A percentile compares a stretch with the other conserved stretches of the same genome.
phyloP scores from a whole-genome alignment of 2,329 filamentous ascomycete species.

The Paecilomyces sp. region DNA sequence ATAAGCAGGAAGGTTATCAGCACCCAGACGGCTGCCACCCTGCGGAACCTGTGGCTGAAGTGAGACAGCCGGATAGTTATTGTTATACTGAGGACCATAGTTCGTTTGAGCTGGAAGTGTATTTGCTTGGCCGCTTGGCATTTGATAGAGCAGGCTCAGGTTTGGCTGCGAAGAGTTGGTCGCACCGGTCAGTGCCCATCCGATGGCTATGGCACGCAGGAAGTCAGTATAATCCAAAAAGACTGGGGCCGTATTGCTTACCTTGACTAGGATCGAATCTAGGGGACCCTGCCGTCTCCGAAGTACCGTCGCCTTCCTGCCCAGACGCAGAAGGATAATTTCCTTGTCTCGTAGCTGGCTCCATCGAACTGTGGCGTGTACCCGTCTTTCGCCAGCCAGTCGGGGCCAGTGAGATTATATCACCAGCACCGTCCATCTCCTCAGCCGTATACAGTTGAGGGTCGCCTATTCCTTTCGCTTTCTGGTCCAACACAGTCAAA shows the following conservation, averaged over 20 bases:
- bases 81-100: slow-evolving; percentile 22
- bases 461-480: slow-evolving; percentile 79
- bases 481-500: slow-evolving; percentile 76
- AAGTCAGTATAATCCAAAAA: slow-evolving; percentile 5
- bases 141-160: slow-evolving; percentile 72
- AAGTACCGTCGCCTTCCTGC: slow-evolving; percentile 19
- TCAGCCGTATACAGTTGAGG: slow-evolving; percentile 59
- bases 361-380: slow-evolving; percentile 22
- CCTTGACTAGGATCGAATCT: slow-evolving; percentile 45
- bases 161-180: slow-evolving; percentile 81
- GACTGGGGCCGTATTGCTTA: slow-evolving; percentile 24
- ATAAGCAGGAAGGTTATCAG: slow-evolving; percentile 25
- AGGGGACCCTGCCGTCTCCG: slow-evolving; percentile 33
- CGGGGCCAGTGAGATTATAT: slow-evolving; percentile 47
- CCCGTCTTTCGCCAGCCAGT: slow-evolving; percentile 42
- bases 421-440: slow-evolving; percentile 66
- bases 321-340: slow-evolving; percentile 11
- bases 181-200: slow-evolving; percentile 81
- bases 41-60: slow-evolving; percentile 14
- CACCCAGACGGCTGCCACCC: slow-evolving; percentile 14
- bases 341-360: slow-evolving; percentile 11
- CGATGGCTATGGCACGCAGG: slow-evolving; percentile 52
- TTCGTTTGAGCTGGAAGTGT: slow-evolving; percentile 18
- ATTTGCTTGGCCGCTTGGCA: slow-evolving; percentile 31
- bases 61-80: slow-evolving; percentile 16